phyloP scores from a whole-genome alignment of 2,329 filamentous ascomycete genomes.

The Grosmannia penicillata region DNA sequence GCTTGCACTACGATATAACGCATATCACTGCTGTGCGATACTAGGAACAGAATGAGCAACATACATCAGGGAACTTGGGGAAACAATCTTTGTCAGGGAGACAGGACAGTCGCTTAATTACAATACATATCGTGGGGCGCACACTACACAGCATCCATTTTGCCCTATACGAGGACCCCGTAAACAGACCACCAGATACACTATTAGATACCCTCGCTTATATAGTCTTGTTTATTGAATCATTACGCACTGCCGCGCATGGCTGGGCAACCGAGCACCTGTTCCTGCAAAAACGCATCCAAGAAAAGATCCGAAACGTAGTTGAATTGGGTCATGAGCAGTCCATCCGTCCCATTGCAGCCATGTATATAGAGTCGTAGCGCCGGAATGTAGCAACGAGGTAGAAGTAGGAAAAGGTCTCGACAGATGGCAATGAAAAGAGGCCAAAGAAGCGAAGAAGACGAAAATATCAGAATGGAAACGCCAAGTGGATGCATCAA shows the following conservation, averaged over 20 bases:
- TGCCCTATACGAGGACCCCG: no score
- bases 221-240: neutral
- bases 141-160: no score
- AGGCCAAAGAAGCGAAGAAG: neutral
- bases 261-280: no score
- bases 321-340: no score
- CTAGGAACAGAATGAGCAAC: neutral
- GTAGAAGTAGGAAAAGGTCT: no score
- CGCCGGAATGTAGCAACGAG: no score
- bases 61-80: neutral
- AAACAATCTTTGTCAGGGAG: neutral
- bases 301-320: no score
- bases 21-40: neutral
- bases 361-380: neutral
- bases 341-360: neutral
- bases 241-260: no score
- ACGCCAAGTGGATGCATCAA: neutral
- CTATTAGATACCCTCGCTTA: slow-evolving; percentile 1
- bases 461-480: neutral
- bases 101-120: neutral
- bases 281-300: neutral
- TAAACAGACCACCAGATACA: no score
- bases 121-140: no score
- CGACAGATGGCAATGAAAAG: no score
- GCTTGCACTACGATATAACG: neutral